Conservation (phyloP, 768 basidiomycete species). For the Gymnopilus dilepis region DNA sequence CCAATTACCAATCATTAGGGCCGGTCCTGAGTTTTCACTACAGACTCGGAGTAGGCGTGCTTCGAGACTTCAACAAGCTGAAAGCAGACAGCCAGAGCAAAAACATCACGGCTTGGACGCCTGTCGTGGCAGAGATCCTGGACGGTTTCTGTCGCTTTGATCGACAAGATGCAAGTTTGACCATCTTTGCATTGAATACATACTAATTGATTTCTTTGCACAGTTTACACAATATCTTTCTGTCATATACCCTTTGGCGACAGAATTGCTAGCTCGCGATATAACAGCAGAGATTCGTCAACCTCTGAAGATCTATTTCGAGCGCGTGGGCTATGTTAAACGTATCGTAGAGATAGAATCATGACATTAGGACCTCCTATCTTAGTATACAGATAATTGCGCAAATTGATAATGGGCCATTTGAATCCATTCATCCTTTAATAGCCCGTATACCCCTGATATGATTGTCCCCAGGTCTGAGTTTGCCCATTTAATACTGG, state of each 20-base stretch:
- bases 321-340: slow-evolving; percentile 76
- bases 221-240: slow-evolving; percentile 92
- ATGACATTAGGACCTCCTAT: slow-evolving; percentile 30
- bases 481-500: slow-evolving; percentile 28
- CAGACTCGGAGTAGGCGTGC: slow-evolving; percentile 86
- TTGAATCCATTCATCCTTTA: slow-evolving; percentile 28
- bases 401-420: slow-evolving; percentile 26
- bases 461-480: slow-evolving; percentile 60
- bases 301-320: slow-evolving; percentile 78
- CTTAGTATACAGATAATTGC: slow-evolving; percentile 18
- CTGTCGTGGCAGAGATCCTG: slow-evolving; percentile 95
- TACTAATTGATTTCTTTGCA: slow-evolving; percentile 10
- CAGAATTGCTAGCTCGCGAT: slow-evolving; percentile 84
- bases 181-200: background rate
- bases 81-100: slow-evolving; percentile 90
- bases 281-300: slow-evolving; percentile 83
- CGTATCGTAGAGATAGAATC: slow-evolving; percentile 69
- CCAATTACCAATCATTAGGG: slow-evolving; percentile 14
- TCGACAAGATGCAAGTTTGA: slow-evolving; percentile 78
- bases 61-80: slow-evolving; percentile 90
- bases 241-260: slow-evolving; percentile 88
- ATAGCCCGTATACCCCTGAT: slow-evolving; percentile 47
- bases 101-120: slow-evolving; percentile 97
- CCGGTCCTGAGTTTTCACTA: slow-evolving; percentile 4
- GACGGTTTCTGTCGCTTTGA: slow-evolving; percentile 91